These are phyloP conservation scores for Fusarium longipes DNA, from an alignment of 2,329 filamentous ascomycete species.

Conservation along the genomic window DNA sequence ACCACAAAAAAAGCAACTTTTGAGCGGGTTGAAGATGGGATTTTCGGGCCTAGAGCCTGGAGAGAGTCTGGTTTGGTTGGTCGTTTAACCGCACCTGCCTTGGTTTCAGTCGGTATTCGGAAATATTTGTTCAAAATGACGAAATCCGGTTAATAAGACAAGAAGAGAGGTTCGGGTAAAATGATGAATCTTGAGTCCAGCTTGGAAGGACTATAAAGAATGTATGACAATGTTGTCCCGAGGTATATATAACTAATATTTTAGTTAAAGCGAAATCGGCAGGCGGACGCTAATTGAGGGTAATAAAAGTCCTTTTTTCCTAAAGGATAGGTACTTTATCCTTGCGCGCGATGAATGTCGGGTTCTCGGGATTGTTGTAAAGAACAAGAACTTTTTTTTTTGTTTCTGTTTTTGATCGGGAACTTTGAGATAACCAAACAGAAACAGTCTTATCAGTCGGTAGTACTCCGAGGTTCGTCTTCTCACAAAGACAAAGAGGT, in stretches of 20 bases:
- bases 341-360: constrained; percentile 15
- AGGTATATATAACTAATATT: constrained; percentile 1
- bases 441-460: neutral
- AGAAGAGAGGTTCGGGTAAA: constrained; percentile 9
- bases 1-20: neutral
- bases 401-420: neutral
- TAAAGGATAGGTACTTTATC: too few relatives aligned
- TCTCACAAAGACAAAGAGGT: neutral
- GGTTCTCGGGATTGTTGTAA: constrained; percentile 1
- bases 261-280: constrained; percentile 25
- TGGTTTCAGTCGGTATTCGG: constrained; percentile 25
- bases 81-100: constrained; percentile 8
- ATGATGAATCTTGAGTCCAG: neutral
- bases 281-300: constrained; percentile 19
- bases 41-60: constrained; percentile 8
- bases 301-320: constrained; percentile 1
- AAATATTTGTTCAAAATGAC: constrained; percentile 26
- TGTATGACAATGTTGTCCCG: neutral
- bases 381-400: neutral
- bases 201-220: neutral
- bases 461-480: neutral
- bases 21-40: constrained; percentile 18
- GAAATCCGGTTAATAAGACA: constrained; percentile 19
- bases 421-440: neutral
- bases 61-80: constrained; percentile 16